Conservation (phyloP, 2,329 filamentous ascomycete genomes). For the Ceratocystis smalleyi region DNA sequence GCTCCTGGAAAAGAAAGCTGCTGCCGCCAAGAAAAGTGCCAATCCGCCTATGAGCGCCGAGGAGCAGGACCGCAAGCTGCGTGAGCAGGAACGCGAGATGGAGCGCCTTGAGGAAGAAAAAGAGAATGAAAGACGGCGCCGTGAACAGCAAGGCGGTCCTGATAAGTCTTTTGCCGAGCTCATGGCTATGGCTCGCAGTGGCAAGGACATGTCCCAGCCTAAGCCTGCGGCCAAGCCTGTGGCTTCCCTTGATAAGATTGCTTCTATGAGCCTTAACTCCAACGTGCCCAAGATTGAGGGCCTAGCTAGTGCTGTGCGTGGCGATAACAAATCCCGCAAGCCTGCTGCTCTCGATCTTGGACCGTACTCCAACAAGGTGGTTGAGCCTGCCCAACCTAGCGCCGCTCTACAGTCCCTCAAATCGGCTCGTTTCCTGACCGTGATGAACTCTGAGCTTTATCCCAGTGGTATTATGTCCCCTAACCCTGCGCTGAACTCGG, state of each 20-base stretch:
- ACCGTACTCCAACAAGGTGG: conserved; percentile 61
- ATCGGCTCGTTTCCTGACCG: conserved; percentile 73
- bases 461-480: conserved; percentile 73
- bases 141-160: conserved; percentile 35
- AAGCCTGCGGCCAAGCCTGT: conserved; percentile 1
- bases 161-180: conserved; percentile 35
- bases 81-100: conserved; percentile 57
- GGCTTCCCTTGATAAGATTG: conserved; percentile 32
- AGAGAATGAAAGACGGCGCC: conserved; percentile 36
- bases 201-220: conserved; percentile 18
- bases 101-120: conserved; percentile 54
- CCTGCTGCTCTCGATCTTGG: conserved; percentile 79
- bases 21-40: conserved; percentile 31
- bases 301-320: conserved; percentile 28
- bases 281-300: conserved; percentile 31
- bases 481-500: conserved; percentile 76
- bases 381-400: conserved; percentile 84
- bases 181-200: conserved; percentile 28
- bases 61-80: conserved; percentile 49
- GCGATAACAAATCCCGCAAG: conserved; percentile 52
- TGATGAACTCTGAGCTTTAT: conserved; percentile 66
- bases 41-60: conserved; percentile 30
- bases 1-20: conserved; percentile 35
- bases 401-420: conserved; percentile 86
- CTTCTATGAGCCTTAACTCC: conserved; percentile 35